Conservation (phyloP, 768 basidiomycete genomes). For the Boletus subparvulus region DNA sequence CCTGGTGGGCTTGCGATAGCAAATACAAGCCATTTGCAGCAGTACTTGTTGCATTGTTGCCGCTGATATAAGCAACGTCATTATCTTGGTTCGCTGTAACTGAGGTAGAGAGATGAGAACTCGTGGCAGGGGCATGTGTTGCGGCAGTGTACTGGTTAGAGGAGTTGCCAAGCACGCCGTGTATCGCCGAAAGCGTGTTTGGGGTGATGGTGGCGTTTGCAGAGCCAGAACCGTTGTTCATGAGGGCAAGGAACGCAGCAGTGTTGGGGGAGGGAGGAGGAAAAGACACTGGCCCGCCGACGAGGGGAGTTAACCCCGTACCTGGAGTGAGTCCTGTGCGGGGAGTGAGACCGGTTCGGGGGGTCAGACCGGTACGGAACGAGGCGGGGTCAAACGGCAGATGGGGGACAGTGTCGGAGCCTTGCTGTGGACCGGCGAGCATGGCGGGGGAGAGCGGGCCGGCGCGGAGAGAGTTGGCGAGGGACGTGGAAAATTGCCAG, state of each 20-base stretch:
- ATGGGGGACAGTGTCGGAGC: constrained; percentile 37
- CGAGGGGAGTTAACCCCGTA: constrained; percentile 78
- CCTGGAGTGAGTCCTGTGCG: constrained; percentile 77
- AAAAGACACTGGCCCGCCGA: constrained; percentile 71
- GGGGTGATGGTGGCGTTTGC: constrained; percentile 56
- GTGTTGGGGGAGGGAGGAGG: constrained; percentile 87
- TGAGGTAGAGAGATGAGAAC: constrained; percentile 37
- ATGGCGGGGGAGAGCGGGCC: constrained; percentile 96
- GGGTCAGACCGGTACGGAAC: constrained; percentile 87
- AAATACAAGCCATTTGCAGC: constrained; percentile 94
- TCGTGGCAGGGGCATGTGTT: constrained; percentile 35
- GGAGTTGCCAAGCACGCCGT: constrained; percentile 62
- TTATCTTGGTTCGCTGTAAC: constrained; percentile 36
- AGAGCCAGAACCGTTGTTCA: constrained; percentile 54
- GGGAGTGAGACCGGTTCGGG: constrained; percentile 80
- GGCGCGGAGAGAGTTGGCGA: constrained; percentile 79
- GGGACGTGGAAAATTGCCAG: constrained; percentile 63
- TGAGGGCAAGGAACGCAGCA: constrained; percentile 89
- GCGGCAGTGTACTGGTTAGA: constrained; percentile 28
- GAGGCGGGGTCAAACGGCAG: constrained; percentile 64
- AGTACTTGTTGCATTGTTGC: constrained; percentile 59
- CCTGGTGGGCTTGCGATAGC: constrained; percentile 92
- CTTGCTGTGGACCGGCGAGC: constrained; percentile 81
- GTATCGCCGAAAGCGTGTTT: constrained; percentile 59
- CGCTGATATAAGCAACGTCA: constrained; percentile 37